A percentile compares a stretch with the other conserved stretches of the same genome.
phyloP scores from a whole-genome alignment of 768 basidiomycete species.

The Pisolithus albus region DNA sequence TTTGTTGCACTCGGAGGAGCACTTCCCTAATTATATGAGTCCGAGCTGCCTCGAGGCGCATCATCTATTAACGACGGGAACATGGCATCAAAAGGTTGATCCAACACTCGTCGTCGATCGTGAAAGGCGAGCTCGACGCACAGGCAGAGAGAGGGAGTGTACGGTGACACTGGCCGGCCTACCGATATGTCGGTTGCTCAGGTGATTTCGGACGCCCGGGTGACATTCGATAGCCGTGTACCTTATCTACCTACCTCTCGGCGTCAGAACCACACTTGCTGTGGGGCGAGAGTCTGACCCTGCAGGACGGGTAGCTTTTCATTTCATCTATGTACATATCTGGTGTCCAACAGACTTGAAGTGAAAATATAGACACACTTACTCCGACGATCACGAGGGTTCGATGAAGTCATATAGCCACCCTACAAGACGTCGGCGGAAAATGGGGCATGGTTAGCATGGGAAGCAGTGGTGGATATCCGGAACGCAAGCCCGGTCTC shows the following conservation, averaged over 20 bases:
- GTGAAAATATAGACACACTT: not conserved
- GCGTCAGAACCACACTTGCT: conserved; percentile 5
- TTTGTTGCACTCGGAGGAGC: too few relatives aligned
- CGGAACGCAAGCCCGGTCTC: not conserved
- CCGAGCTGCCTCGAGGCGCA: conserved; percentile 21
- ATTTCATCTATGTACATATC: not conserved
- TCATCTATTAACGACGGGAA: not conserved
- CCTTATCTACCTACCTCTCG: not conserved
- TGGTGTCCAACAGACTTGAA: not conserved
- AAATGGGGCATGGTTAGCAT: not conserved
- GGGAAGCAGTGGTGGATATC: not conserved
- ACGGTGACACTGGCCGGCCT: not conserved
- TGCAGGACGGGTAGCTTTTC: not conserved
- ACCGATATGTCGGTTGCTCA: conserved; percentile 10
- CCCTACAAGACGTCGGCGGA: not conserved
- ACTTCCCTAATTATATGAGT: not conserved
- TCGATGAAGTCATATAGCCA: not conserved
- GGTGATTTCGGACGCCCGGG: not conserved
- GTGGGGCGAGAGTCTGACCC: not conserved
- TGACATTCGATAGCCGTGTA: not conserved
- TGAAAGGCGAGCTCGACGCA: not conserved
- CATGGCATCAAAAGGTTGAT: conserved; percentile 10
- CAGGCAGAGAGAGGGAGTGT: not conserved
- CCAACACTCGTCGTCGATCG: conserved; percentile 2
- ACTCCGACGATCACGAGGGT: not conserved